These are phyloP conservation scores for Nakaseomyces delphensis DNA, from an alignment of 1,139 yeast species.

Conservation along the genomic window DNA sequence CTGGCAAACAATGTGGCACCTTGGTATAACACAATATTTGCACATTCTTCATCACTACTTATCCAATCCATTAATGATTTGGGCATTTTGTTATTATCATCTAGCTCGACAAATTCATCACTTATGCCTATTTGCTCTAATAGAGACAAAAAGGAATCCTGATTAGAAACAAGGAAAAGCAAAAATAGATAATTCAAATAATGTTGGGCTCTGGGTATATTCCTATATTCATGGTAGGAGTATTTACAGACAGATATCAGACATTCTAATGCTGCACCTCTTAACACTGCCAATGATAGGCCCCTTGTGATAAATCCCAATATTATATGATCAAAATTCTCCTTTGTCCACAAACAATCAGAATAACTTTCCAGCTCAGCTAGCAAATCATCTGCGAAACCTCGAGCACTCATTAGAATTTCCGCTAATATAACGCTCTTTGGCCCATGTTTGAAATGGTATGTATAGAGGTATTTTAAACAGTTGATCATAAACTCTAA, in stretches of 20 bases:
- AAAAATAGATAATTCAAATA: slow-evolving; percentile 45
- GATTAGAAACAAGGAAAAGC: slow-evolving; percentile 44
- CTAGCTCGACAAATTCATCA: slow-evolving; percentile 29
- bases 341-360: slow-evolving; percentile 37
- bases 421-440: slow-evolving; percentile 11
- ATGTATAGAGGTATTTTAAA: slow-evolving; percentile 25
- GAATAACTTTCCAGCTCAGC: slow-evolving; percentile 39
- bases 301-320: slow-evolving; percentile 54
- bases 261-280: slow-evolving; percentile 45
- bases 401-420: slow-evolving; percentile 28
- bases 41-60: slow-evolving; percentile 34
- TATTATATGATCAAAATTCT: slow-evolving; percentile 50
- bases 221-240: slow-evolving; percentile 32
- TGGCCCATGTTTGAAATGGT: slow-evolving; percentile 16
- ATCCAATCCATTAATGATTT: slow-evolving; percentile 43
- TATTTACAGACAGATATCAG: slow-evolving; percentile 43
- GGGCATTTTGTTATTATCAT: slow-evolving; percentile 41
- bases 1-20: slow-evolving; percentile 46
- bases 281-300: slow-evolving; percentile 51
- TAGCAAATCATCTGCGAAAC: slow-evolving; percentile 37
- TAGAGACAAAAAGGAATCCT: slow-evolving; percentile 41
- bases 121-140: slow-evolving; percentile 42
- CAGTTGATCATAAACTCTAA: slow-evolving; percentile 36
- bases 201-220: slow-evolving; percentile 15
- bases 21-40: slow-evolving; percentile 43